phyloP scores from a whole-genome alignment of 2,329 filamentous ascomycete species.

The Fusarium vanettenii region DNA sequence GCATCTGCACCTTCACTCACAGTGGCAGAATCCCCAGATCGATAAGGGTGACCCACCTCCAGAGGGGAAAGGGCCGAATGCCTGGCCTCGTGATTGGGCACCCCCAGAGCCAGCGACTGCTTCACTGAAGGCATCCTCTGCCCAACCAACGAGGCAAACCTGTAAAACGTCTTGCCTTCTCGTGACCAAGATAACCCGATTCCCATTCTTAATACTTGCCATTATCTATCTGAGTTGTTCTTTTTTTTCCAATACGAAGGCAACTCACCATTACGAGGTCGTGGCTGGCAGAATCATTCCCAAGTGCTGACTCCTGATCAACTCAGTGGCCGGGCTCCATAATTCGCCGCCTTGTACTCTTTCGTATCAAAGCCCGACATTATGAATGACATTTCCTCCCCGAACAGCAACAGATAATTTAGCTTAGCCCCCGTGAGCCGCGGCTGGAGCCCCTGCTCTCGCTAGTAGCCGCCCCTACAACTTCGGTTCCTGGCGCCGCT shows the following conservation, averaged over 20 bases:
- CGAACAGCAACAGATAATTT: conserved; percentile 9
- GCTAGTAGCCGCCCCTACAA: conserved; percentile 1
- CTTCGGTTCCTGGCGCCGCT: not conserved
- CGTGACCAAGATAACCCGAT: not conserved
- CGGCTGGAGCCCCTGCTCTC: not conserved
- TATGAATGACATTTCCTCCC: conserved; percentile 4
- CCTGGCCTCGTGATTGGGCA: conserved; percentile 35
- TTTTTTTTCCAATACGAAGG: not conserved
- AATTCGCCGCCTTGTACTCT: conserved; percentile 21
- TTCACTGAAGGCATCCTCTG: not conserved
- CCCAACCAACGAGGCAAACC: not conserved
- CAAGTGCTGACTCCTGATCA: conserved; percentile 1
- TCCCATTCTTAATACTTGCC: not conserved
- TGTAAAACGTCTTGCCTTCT: not conserved
- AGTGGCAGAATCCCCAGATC: conserved; percentile 36
- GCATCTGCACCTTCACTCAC: not conserved
- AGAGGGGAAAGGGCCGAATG: conserved; percentile 40
- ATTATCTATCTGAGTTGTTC: not conserved
- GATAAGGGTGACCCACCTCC: conserved; percentile 29
- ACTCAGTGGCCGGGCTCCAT: not conserved
- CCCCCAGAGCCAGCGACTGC: not conserved
- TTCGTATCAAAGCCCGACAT: conserved; percentile 18
- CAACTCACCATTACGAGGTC: not conserved
- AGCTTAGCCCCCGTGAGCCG: conserved; percentile 1
- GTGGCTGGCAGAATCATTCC: not conserved